Conservation (phyloP, 2,329 filamentous ascomycete genomes). For the Trichoderma sp. region DNA sequence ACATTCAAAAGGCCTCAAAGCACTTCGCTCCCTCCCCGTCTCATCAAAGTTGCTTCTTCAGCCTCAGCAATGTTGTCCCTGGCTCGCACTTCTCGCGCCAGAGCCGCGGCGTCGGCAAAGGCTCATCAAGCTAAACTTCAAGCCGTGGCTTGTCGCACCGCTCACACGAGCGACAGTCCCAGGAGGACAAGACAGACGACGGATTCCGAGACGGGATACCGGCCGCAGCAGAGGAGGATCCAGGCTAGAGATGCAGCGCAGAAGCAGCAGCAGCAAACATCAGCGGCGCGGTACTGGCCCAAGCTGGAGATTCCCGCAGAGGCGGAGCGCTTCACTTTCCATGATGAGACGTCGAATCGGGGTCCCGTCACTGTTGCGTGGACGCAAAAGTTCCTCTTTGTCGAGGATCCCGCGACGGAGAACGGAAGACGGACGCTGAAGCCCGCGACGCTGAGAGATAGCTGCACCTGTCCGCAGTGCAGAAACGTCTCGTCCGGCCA, state of each 20-base stretch:
- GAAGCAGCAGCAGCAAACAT: not conserved
- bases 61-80: not conserved
- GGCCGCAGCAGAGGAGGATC: not conserved
- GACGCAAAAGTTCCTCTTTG: constrained; percentile 28
- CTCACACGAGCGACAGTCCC: not conserved
- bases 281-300: constrained; percentile 19
- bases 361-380: constrained; percentile 28
- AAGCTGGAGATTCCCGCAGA: constrained; percentile 20
- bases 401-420: constrained; percentile 27
- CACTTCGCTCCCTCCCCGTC: not conserved
- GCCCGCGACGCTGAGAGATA: constrained; percentile 46
- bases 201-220: not conserved
- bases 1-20: not conserved
- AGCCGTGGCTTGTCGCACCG: not conserved
- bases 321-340: constrained; percentile 20
- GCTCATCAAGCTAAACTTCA: not conserved
- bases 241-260: not conserved
- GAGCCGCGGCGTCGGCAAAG: not conserved
- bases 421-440: constrained; percentile 27
- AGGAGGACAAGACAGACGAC: not conserved
- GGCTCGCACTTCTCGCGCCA: not conserved
- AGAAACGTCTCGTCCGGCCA: constrained; percentile 58
- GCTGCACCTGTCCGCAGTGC: constrained; percentile 52
- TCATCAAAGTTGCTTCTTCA: not conserved
- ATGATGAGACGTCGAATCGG: not conserved